These are phyloP conservation scores for Lactifluus pinguis DNA, from an alignment of 768 basidiomycete genomes.

Conservation along the genomic window DNA sequence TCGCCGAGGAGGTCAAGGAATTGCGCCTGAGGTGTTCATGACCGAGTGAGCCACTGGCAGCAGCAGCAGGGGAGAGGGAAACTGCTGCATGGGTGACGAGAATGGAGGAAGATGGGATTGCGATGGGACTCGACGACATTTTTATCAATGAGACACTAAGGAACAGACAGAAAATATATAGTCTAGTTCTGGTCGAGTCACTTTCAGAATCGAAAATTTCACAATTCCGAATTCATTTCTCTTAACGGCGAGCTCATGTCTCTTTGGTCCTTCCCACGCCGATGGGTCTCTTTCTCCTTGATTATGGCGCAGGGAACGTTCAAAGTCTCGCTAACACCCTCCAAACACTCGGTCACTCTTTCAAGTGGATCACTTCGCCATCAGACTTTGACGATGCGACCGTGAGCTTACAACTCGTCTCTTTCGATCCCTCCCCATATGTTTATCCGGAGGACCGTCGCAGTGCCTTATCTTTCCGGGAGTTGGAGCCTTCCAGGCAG, in stretches of 20 bases:
- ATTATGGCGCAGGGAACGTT: conserved; percentile 95
- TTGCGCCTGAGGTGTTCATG: conserved; percentile 23
- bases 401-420: conserved; percentile 44
- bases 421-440: conserved; percentile 11
- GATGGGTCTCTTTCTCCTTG: conserved; percentile 77
- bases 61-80: conserved; percentile 46
- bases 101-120: conserved; percentile 30
- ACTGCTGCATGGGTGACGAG: conserved; percentile 32
- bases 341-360: conserved; percentile 70
- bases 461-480: conserved; percentile 96
- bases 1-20: conserved; percentile 18
- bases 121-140: conserved; percentile 42
- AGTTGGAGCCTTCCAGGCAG: conserved; percentile 87
- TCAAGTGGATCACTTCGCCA: conserved; percentile 78
- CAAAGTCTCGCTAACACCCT: conserved; percentile 91
- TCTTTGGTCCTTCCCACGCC: conserved; percentile 3
- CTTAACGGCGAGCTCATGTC: not conserved
- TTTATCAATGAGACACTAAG: not conserved
- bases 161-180: no score
- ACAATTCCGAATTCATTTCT: not conserved
- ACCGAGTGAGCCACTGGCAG: conserved; percentile 35
- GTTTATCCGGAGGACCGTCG: conserved; percentile 9
- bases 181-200: not conserved
- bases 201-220: not conserved
- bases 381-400: conserved; percentile 83